Evolutionary conservation across 163 green algal species (phyloP).

Genomic region (Scenedesmus sp.): DNA sequence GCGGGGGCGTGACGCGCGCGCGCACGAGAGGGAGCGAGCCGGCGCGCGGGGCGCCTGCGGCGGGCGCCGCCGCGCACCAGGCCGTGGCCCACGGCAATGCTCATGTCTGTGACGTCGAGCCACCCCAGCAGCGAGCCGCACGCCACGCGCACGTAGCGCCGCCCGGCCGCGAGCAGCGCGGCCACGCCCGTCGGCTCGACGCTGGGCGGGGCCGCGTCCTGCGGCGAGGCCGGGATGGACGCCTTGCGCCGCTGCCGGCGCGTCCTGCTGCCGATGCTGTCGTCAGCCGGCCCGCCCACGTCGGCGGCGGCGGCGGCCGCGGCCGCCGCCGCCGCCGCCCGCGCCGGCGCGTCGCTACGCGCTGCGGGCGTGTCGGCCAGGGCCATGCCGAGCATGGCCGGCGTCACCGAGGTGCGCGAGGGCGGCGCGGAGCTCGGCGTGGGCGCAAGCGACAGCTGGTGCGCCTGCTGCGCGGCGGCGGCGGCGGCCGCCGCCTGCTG

Average conservation of each 20-base stretch:
- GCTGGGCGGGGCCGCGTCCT: neutral
- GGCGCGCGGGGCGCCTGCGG: no score
- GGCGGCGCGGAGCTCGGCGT: constrained; percentile 11
- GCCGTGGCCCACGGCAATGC: neutral
- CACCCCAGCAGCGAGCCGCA: constrained; percentile 22
- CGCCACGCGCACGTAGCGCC: constrained; percentile 12
- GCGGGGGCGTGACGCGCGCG: neutral
- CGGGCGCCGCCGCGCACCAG: neutral
- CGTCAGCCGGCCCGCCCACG: no score
- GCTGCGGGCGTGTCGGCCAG: constrained; percentile 1
- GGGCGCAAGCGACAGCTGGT: constrained; percentile 7
- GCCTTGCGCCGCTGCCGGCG: no score
- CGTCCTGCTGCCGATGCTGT: no score
- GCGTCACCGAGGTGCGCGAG: constrained; percentile 19
- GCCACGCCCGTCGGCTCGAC: neutral
- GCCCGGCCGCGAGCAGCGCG: neutral
- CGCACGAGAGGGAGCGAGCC: no score
- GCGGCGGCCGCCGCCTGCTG: constrained; percentile 7
- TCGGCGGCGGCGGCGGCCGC: no score
- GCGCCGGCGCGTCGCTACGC: neutral
- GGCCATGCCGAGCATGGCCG: constrained; percentile 19
- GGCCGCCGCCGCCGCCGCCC: neutral
- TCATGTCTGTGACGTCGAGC: constrained; percentile 6
- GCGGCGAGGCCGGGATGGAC: no score
- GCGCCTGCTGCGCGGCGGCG: neutral